phyloP scores from a whole-genome alignment of 495 filamentous ascomycete species.

The Penicillium chermesinum region DNA sequence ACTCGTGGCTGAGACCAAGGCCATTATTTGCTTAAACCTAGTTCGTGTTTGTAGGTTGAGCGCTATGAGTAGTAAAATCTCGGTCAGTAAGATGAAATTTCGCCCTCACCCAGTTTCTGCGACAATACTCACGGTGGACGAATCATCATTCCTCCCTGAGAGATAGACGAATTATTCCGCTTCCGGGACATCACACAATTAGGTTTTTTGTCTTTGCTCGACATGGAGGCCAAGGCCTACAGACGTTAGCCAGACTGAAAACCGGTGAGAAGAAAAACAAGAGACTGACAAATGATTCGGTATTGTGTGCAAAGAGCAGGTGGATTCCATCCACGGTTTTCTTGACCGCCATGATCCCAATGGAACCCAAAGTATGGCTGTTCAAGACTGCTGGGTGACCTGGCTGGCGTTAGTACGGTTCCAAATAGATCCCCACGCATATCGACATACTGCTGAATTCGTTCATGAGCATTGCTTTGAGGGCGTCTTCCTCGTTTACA shows the following conservation, averaged over 20 bases:
- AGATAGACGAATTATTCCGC: conserved; percentile 30
- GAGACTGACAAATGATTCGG: conserved; percentile 69
- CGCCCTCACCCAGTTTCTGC: background rate
- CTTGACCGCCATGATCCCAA: conserved; percentile 81
- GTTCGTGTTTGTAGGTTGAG: no score
- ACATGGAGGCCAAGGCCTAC: conserved; percentile 79
- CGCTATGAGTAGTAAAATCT: no score
- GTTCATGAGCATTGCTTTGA: conserved; percentile 62
- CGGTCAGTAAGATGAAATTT: no score
- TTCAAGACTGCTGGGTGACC: conserved; percentile 68
- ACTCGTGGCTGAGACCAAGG: no score
- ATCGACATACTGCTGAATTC: conserved; percentile 67
- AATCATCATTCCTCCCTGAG: conserved; percentile 36
- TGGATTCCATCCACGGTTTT: conserved; percentile 64
- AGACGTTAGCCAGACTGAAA: conserved; percentile 10
- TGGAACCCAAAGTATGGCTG: conserved; percentile 67
- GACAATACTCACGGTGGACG: conserved; percentile 15
- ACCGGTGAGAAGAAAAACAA: background rate
- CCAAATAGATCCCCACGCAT: background rate
- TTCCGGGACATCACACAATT: conserved; percentile 78
- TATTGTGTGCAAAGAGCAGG: conserved; percentile 88
- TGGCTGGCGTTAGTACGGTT: conserved; percentile 23
- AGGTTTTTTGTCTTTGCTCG: conserved; percentile 63
- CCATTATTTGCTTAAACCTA: no score
- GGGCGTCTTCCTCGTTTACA: conserved; percentile 64